Evolutionary conservation across 345 rosid genomes (phyloP), one percentile per base, ranked within the genome.

Genomic region (Arabidopsis arenosa): DNA sequence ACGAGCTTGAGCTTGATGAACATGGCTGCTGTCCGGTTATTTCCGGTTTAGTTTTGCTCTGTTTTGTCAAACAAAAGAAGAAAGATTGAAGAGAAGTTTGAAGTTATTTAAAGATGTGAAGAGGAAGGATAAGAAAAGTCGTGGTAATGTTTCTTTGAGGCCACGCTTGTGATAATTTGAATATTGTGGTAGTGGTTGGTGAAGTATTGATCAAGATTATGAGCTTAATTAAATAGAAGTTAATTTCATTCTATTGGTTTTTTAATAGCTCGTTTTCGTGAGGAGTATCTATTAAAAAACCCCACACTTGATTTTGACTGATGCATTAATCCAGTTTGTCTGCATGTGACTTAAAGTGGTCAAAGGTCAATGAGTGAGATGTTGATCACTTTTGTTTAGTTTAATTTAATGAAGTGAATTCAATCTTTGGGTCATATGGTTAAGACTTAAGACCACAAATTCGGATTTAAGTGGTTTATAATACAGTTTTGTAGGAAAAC

Each of bases 311-410:
- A 52, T 60, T 41, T 68, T 61, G 75, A 68, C 69, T 61, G 36
- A 3, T 32, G 13, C 54, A 15, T n/a, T 23, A 75, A 52, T 43
- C 57, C 57, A 68, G 56, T 68, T 68, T 66, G 67, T 75, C 68
- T 47, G 73, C 79, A 75, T 60, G 61, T 75, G 79, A 36, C 44
- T 57, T 63, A 11, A 5, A 39, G 5, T 67, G 12, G 45, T 75
- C 63, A 75, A 58, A 9, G 53, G 68, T 66, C 73, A 41, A 67
- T 18, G 6, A 33, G 8, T 17, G 3, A 8, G 68, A 40, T 75
- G 55, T 21, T 75, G 68, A 67, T 74, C 4, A 21, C 41, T 56
- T 74, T 65, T 55, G 63, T 39, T 70, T n/a, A 4, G 5, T n/a
- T 28, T 5, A 28, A 9, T 32, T 47, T 10, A 9, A 10, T 48